Base-by-base conservation (phyloP, 2,329 filamentous ascomycete genomes). In the Penicillium sp. region DNA sequence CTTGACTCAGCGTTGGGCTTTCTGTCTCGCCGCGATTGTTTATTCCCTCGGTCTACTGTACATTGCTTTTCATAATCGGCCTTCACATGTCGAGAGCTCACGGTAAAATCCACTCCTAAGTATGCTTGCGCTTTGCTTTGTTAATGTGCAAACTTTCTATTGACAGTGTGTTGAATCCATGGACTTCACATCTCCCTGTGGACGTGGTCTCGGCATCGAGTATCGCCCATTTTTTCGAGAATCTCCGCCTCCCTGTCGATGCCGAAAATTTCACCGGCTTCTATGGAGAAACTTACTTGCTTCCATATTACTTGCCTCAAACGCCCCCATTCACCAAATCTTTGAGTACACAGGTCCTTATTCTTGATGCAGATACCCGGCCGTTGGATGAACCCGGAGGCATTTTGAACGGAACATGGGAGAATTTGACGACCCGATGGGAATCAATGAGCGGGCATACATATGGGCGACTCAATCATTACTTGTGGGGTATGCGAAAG, bases 381-480 rank as follows among this genome's bases (percentile, higher is more conserved):
- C 44, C 48, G 13, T 37, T 61, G 14, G 46, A 63, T 54, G 37
- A 46, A 5, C 48, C 55, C 2, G 55, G 61, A 8, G 61, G 50
- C n/a, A 11, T 64, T 37, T 48, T 63, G 37, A 61, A 58, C 52
- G 33, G 22, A 5, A 53, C 53, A 19, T 50, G 39, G 39, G 19
- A 21, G 19, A 6, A 5, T 13, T 7, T 39, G 44, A 16, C 48
- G 37, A 21, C 22, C 14, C n/a, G 37, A 16, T 22, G 16, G 19
- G 24, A 16, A 21, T 52, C 24, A 52, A 41, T 41, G 39, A 24
- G 27, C 21, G 58, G 26, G 37, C 44, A 55, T n/a, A 61, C 58
- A 16, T 48, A 52, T 3, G 69, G 71, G 1, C 66, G 73, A 55
- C 64, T 76, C 52, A 75, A 75, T 50, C 76, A 79, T 50, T 77